Percentiles rank a stretch among this genome's conserved stretches.
phyloP scores from a whole-genome alignment of 1,284 basidiomycete genomes.

The Tranzscheliella williamsii region DNA sequence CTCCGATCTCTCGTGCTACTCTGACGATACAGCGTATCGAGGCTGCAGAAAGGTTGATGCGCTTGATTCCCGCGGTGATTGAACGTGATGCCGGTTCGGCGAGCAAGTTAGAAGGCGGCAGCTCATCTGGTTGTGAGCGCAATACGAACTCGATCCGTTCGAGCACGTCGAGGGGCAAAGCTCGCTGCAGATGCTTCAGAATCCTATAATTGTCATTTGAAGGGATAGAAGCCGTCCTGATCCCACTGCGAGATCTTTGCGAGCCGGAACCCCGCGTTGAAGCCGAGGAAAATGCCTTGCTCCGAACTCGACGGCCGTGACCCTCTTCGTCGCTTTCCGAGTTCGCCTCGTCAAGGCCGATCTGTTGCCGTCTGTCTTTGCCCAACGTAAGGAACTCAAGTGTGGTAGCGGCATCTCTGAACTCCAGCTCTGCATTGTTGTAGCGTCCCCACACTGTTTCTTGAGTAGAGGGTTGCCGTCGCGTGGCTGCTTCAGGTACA shows the following conservation, averaged over 20 bases:
- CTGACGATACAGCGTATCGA: slow-evolving; percentile 16
- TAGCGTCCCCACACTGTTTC: slow-evolving; percentile 3
- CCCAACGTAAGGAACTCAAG: slow-evolving; percentile 33
- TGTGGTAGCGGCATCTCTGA: slow-evolving; percentile 31
- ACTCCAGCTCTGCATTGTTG: slow-evolving; percentile 28
- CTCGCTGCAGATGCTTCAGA: slow-evolving; percentile 29
- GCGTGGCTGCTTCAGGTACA: too few species aligned
- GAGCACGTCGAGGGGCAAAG: slow-evolving; percentile 15
- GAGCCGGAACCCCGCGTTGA: background rate
- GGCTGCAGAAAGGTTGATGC: slow-evolving; percentile 5
- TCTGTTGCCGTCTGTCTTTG: slow-evolving; percentile 26
- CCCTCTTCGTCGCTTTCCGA: slow-evolving; percentile 23
- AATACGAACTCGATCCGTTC: slow-evolving; percentile 14
- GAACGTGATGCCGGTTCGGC: slow-evolving; percentile 11
- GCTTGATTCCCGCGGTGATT: slow-evolving; percentile 20
- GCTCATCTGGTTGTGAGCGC: slow-evolving; percentile 11
- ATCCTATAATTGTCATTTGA: slow-evolving; percentile 4
- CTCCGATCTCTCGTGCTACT: slow-evolving; percentile 35
- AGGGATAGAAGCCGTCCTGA: background rate
- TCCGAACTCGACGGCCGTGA: background rate
- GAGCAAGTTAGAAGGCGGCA: slow-evolving; percentile 27
- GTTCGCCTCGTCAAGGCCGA: slow-evolving; percentile 18
- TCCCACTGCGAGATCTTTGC: background rate
- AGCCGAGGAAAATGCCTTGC: background rate
- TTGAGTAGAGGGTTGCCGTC: too few species aligned